These are phyloP conservation scores for Leccinellum luteum DNA, from an alignment of 768 basidiomycete genomes.

Conservation along the genomic window DNA sequence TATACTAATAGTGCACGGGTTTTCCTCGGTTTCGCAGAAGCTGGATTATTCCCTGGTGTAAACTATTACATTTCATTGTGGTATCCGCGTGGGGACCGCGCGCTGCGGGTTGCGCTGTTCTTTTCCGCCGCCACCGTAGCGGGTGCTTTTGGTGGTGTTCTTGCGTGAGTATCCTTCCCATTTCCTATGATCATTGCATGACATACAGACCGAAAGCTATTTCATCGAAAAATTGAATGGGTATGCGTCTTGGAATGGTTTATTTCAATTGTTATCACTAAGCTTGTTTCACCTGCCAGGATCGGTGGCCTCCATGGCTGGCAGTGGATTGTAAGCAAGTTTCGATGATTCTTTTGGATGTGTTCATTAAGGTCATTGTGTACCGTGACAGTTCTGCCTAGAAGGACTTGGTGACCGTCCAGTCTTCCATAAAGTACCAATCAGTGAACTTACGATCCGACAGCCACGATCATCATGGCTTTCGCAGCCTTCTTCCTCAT, in stretches of 20 bases:
- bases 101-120: slow-evolving; percentile 57
- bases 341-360: background rate
- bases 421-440: background rate
- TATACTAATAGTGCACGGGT: slow-evolving; percentile 34
- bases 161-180: slow-evolving; percentile 35
- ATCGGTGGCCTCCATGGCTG: slow-evolving; percentile 33
- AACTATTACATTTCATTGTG: slow-evolving; percentile 52
- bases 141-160: slow-evolving; percentile 50
- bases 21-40: slow-evolving; percentile 48
- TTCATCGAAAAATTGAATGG: slow-evolving; percentile 35
- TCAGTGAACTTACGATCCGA: background rate
- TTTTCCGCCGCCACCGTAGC: slow-evolving; percentile 59
- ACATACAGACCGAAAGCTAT: slow-evolving; percentile 28
- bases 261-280: background rate
- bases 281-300: slow-evolving; percentile 8
- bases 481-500: slow-evolving; percentile 46
- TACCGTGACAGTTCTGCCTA: slow-evolving; percentile 33
- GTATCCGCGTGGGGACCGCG: slow-evolving; percentile 60
- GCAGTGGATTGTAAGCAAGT: slow-evolving; percentile 38
- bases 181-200: background rate
- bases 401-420: slow-evolving; percentile 26
- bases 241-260: slow-evolving; percentile 17
- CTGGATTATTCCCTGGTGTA: slow-evolving; percentile 43
- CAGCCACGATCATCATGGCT: slow-evolving; percentile 26
- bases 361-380: slow-evolving; percentile 4